Evolutionary conservation across 805 yeast species (phyloP).

Genomic region (Blastobotrys attinorum): DNA sequence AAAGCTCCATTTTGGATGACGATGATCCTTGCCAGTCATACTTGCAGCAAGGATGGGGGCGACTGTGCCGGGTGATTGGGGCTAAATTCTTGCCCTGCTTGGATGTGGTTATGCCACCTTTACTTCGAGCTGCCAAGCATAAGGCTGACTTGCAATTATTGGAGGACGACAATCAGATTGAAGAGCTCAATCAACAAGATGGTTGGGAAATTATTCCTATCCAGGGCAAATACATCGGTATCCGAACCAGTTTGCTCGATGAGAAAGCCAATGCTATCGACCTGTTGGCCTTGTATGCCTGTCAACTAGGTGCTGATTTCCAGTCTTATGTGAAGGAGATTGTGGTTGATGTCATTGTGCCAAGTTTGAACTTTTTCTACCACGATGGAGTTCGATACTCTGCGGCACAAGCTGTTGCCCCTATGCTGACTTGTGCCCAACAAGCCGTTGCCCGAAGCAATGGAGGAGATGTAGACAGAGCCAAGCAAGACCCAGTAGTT

Average conservation of each 20-base stretch:
- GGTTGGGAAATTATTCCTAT: conserved; percentile 94
- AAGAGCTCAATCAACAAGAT: conserved; percentile 71
- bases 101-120: conserved; percentile 82
- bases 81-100: conserved; percentile 77
- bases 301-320: conserved; percentile 72
- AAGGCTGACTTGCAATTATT: conserved; percentile 82
- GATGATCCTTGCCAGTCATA: conserved; percentile 87
- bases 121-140: conserved; percentile 77
- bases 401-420: conserved; percentile 80
- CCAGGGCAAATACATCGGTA: conserved; percentile 88
- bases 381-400: conserved; percentile 92
- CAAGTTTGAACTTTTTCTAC: conserved; percentile 82
- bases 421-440: conserved; percentile 57
- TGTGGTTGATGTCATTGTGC: conserved; percentile 69
- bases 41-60: conserved; percentile 92
- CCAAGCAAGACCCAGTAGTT: conserved; percentile 39
- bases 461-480: conserved; percentile 34
- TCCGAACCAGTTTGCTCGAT: conserved; percentile 89
- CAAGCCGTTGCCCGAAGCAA: conserved; percentile 46
- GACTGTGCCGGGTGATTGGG: conserved; percentile 82
- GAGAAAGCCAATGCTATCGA: conserved; percentile 93
- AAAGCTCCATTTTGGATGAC: conserved; percentile 37
- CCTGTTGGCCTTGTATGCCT: conserved; percentile 73
- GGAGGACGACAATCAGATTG: conserved; percentile 81
- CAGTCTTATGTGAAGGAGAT: conserved; percentile 76